Percentiles rank a stretch among this genome's conserved stretches.
phyloP scores from a whole-genome alignment of 352 stramenopile genomes.

The Paralagenidium karlingii region DNA sequence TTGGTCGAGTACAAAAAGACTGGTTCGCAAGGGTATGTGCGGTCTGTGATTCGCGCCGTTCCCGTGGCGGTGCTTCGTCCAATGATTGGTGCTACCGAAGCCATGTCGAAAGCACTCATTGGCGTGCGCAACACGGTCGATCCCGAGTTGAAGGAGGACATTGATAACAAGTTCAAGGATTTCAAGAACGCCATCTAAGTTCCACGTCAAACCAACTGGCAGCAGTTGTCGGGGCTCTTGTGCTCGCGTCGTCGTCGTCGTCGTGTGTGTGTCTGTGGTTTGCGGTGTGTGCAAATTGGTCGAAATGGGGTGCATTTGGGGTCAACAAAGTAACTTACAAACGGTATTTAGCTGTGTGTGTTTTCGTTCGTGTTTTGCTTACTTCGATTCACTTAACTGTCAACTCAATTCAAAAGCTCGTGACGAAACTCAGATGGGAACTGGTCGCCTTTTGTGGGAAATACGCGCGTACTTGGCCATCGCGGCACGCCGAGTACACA shows the following conservation, averaged over 20 bases:
- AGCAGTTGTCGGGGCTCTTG: no score
- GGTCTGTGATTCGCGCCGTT: conserved; percentile 79
- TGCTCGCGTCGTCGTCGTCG: no score
- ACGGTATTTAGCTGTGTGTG: no score
- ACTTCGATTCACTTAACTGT: no score
- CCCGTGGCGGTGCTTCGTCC: conserved; percentile 70
- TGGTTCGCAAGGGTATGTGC: conserved; percentile 79
- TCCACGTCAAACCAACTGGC: background rate
- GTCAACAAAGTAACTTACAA: no score
- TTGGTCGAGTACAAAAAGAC: conserved; percentile 87
- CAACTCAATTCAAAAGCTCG: no score
- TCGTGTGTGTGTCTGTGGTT: no score
- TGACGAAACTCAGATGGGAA: no score
- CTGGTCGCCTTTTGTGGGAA: no score
- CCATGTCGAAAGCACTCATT: conserved; percentile 76
- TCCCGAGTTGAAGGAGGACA: conserved; percentile 82
- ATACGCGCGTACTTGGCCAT: conserved; percentile 31
- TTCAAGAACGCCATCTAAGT: conserved; percentile 11
- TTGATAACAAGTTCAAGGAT: conserved; percentile 89
- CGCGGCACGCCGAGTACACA: conserved; percentile 41
- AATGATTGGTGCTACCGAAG: conserved; percentile 82
- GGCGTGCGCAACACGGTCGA: conserved; percentile 79
- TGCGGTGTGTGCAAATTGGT: no score
- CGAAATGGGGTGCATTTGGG: no score
- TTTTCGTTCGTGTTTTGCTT: no score